phyloP scores from a whole-genome alignment of 331 rosid genomes.

The Stylosanthes scabra region DNA sequence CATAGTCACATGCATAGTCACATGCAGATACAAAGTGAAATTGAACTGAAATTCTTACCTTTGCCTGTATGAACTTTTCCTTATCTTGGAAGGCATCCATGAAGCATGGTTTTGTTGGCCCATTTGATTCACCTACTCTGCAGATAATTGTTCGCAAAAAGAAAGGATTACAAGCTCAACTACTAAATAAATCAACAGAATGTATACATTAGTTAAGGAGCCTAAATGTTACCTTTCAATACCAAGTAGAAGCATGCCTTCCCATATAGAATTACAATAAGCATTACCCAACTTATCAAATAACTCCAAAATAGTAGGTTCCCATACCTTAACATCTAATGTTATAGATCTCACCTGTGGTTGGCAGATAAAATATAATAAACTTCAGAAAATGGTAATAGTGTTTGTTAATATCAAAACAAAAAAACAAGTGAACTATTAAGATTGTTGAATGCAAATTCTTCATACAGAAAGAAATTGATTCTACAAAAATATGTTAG shows the following conservation, averaged over 20 bases:
- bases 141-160: slow-evolving; percentile 43
- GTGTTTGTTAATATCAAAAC: background rate
- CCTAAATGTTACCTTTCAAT: slow-evolving; percentile 58
- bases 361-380: slow-evolving; percentile 36
- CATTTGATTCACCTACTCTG: slow-evolving; percentile 61
- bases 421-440: slow-evolving; percentile 28
- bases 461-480: background rate
- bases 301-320: slow-evolving; percentile 77
- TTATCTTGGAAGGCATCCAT: slow-evolving; percentile 64
- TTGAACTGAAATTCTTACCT: slow-evolving; percentile 54
- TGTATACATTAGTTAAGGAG: slow-evolving; percentile 18
- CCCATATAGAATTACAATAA: slow-evolving; percentile 92
- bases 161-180: slow-evolving; percentile 30
- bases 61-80: slow-evolving; percentile 92
- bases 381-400: slow-evolving; percentile 29
- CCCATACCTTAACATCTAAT: slow-evolving; percentile 95
- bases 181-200: slow-evolving; percentile 8
- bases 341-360: slow-evolving; percentile 96
- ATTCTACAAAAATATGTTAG: slow-evolving; percentile 18
- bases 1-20: background rate
- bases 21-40: slow-evolving; percentile 5
- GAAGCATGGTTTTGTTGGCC: slow-evolving; percentile 68
- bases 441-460: slow-evolving; percentile 17
- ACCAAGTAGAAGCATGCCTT: slow-evolving; percentile 69
- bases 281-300: slow-evolving; percentile 89